phyloP scores from a whole-genome alignment of 2,329 filamentous ascomycete genomes.

The Salinomyces thailandicus region DNA sequence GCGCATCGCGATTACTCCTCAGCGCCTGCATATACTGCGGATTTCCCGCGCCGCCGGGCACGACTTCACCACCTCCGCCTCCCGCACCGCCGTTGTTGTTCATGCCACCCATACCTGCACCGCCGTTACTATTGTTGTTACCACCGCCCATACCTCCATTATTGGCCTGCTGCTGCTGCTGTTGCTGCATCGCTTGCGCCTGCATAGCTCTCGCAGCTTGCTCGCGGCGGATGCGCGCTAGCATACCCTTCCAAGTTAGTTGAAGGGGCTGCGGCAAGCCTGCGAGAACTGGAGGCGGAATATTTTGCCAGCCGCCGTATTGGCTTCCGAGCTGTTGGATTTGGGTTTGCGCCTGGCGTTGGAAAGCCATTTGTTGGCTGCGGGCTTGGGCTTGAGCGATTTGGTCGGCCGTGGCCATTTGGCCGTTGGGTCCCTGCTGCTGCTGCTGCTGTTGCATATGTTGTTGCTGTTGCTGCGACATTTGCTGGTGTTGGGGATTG shows the following conservation, averaged over 20 bases:
- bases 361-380: not conserved
- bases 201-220: no score
- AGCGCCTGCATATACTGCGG: constrained; percentile 27
- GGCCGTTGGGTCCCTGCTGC: not conserved
- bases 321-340: constrained; percentile 9
- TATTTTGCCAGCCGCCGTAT: constrained; percentile 10
- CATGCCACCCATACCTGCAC: no score
- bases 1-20: constrained; percentile 20
- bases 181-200: constrained; percentile 4
- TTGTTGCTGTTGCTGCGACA: constrained; percentile 11
- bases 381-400: constrained; percentile 14
- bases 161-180: constrained; percentile 13
- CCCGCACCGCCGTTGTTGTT: constrained; percentile 1
- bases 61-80: constrained; percentile 10
- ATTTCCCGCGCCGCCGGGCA: constrained; percentile 17
- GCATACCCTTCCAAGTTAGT: no score
- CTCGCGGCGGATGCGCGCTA: no score
- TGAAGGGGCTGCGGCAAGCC: constrained; percentile 12
- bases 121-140: no score
- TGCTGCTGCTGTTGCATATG: constrained; percentile 3
- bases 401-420: not conserved
- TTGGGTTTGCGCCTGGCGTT: constrained; percentile 10
- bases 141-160: constrained; percentile 14
- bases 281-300: constrained; percentile 13
- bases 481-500: not conserved